Conservation (phyloP, 169 alveolate genomes). For the Cryptosporidium canis region DNA sequence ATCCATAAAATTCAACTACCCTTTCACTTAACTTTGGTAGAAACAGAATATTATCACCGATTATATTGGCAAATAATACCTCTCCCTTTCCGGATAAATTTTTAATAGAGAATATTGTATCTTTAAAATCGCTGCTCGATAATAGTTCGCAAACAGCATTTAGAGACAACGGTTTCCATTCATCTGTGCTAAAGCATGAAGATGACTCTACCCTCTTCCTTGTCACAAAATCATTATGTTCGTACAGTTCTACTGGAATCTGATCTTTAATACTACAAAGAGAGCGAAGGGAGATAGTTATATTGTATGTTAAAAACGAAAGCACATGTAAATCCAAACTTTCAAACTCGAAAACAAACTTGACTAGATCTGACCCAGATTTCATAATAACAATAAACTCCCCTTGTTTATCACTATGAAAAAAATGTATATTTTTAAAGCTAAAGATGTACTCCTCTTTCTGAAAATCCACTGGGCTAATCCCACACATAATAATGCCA, state of each 20-base stretch:
- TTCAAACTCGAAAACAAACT: constrained; percentile 54
- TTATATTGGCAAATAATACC: constrained; percentile 41
- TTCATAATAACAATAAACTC: constrained; percentile 44
- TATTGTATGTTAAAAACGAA: constrained; percentile 20
- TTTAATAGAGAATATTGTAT: constrained; percentile 60
- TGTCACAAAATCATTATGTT: not conserved
- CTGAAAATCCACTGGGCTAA: constrained; percentile 14
- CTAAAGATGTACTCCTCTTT: constrained; percentile 44
- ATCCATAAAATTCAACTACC: constrained; percentile 64
- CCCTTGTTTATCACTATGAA: constrained; percentile 10
- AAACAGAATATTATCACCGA: constrained; percentile 63
- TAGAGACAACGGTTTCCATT: constrained; percentile 21
- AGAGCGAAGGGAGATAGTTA: constrained; percentile 55
- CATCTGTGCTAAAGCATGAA: not conserved
- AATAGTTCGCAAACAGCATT: constrained; percentile 47
- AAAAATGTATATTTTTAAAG: constrained; percentile 35
- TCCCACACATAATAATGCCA: constrained; percentile 10
- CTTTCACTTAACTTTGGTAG: constrained; percentile 49
- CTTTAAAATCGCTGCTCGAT: constrained; percentile 44
- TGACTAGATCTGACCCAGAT: constrained; percentile 19
- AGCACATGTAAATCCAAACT: constrained; percentile 11
- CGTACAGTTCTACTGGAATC: constrained; percentile 51
- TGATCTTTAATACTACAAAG: constrained; percentile 44
- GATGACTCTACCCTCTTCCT: not conserved
- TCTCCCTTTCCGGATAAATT: constrained; percentile 46